Percentiles rank a stretch among this genome's conserved stretches.
Evolutionary conservation across 2,329 filamentous ascomycete genomes (phyloP).

Genomic region (Pestalotiopsis fici): DNA sequence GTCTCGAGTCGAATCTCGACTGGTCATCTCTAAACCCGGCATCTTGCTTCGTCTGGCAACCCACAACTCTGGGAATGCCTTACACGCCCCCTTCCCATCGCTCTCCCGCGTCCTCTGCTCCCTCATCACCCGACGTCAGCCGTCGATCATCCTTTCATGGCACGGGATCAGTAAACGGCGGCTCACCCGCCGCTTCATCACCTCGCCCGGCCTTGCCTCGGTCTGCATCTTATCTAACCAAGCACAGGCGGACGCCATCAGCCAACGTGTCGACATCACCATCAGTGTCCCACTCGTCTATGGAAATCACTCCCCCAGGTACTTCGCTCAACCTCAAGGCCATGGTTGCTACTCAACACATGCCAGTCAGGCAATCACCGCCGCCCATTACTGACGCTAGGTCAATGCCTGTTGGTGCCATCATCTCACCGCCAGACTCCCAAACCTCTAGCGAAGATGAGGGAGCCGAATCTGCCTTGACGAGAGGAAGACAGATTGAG

Average conservation of each 20-base stretch:
- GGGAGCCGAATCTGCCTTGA: constrained; percentile 41
- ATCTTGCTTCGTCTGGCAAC: constrained; percentile 23
- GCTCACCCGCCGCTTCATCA: constrained; percentile 31
- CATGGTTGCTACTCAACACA: constrained; percentile 42
- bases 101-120: constrained; percentile 61
- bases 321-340: constrained; percentile 52
- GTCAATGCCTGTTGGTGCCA: constrained; percentile 77
- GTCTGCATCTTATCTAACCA: constrained; percentile 66
- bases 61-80: constrained; percentile 66
- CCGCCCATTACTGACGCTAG: constrained; percentile 74
- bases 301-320: constrained; percentile 47
- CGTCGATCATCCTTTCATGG: constrained; percentile 58
- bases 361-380: constrained; percentile 78
- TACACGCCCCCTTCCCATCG: constrained; percentile 79
- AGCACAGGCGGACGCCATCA: constrained; percentile 62
- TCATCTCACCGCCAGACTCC: constrained; percentile 91
- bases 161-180: constrained; percentile 18
- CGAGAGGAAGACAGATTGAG: constrained; percentile 48
- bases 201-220: constrained; percentile 54
- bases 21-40: constrained; percentile 20
- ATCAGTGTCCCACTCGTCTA: constrained; percentile 28
- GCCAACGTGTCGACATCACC: constrained; percentile 25
- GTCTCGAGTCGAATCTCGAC: constrained; percentile 22
- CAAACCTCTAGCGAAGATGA: constrained; percentile 75
- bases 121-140: constrained; percentile 57